phyloP scores from a whole-genome alignment of 345 rosid species.

The Luvunga scandens region DNA sequence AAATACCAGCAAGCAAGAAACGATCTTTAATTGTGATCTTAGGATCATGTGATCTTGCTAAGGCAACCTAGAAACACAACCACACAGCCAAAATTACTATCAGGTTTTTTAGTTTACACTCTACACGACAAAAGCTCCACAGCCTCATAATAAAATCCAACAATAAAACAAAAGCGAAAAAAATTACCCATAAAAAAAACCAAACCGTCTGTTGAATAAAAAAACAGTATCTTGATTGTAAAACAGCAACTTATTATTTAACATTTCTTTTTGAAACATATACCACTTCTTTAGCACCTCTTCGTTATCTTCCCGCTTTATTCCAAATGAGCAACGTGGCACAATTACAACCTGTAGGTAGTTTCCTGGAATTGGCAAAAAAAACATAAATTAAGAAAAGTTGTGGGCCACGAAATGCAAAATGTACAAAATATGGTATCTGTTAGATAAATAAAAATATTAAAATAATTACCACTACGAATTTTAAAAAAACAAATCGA shows the following conservation, averaged over 20 bases:
- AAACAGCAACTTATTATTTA: conserved; percentile 8
- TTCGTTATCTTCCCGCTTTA: conserved; percentile 43
- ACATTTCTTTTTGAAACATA: conserved; percentile 16
- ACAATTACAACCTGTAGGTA: conserved; percentile 28
- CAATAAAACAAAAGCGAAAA: conserved; percentile 15
- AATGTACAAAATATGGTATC: not conserved
- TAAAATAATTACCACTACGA: not conserved
- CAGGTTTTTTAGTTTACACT: conserved; percentile 15
- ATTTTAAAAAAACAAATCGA: not conserved
- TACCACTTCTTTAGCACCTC: conserved; percentile 24
- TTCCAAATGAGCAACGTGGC: conserved; percentile 49
- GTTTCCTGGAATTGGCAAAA: not conserved
- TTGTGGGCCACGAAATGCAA: conserved; percentile 5
- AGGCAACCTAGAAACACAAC: conserved; percentile 58
- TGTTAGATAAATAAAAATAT: not conserved
- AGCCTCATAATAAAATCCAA: conserved; percentile 55
- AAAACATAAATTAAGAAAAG: conserved; percentile 1
- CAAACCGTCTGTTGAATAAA: conserved; percentile 6
- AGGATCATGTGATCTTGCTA: conserved; percentile 31
- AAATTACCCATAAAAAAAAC: conserved; percentile 28
- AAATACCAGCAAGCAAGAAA: conserved; percentile 37
- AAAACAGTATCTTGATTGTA: not conserved
- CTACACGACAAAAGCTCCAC: conserved; percentile 29
- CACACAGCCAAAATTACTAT: conserved; percentile 40
- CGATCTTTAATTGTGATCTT: conserved; percentile 33